Evolutionary conservation across 345 rosid genomes (phyloP), one percentile per base, ranked within the genome.

Genomic region (Eucalyptus polybractea): DNA sequence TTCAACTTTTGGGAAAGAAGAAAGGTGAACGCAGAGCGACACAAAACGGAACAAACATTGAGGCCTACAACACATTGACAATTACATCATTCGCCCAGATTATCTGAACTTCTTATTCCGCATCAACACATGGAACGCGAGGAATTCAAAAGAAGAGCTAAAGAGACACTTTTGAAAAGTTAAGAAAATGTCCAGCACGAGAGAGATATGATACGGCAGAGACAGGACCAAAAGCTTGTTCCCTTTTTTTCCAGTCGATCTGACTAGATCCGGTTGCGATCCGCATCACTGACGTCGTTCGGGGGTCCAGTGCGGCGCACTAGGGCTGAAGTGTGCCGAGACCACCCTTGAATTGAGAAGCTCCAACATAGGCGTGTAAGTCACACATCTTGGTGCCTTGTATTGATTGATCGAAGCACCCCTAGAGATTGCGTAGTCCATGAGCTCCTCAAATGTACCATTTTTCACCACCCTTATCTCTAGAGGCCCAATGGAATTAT

Each of bases 341-440:
- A 92, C 91, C 65, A 95, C 95, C 89, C 97, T 93, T 19, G 95
- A 94, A 91, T 96, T 96, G 16, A 97, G 94, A 90, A 97, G 88
- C 89, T 97, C 98, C 94, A 96, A 91, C 7, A 96, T 96, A 11
- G 98, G 97, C 24, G 95, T 93, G 87, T 92, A 94, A 90, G 91
- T 97, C 9, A 97, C 98, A 90, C 99, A 97, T 89, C 99, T 93
- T 22, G 99, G 98, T 51, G 94, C 99, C 92, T 97, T 97, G 83
- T 97, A 97, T 90, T 97, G 98, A 86, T 97, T 97, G 80, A 97
- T 97, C 5, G 99, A 97, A 5, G 99, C 99, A 2, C 99, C 99
- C 90, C 97, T 93, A 27, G 99, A 95, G 67, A 97, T 96, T 6
- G 98, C 98, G 27, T 95, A 96, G 89, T 97, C 99, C 98, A 97